Percentiles rank a stretch among this genome's conserved stretches.
Evolutionary conservation across 352 stramenopile genomes (phyloP).

Genomic region (Pythium dissotocum): DNA sequence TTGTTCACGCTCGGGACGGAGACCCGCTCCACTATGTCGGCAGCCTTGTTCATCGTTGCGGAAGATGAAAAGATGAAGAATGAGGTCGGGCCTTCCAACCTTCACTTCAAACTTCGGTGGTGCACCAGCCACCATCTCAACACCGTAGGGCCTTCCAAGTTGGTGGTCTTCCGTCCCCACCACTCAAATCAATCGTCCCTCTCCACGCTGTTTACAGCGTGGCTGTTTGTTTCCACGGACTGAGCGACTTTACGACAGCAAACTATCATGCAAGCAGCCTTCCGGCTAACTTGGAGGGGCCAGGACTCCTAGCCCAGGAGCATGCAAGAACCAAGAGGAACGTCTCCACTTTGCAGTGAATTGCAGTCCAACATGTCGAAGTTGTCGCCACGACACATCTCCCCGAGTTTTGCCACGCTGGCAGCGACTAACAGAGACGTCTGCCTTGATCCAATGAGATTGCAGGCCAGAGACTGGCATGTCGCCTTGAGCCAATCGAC

Average conservation of each 20-base stretch:
- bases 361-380: background rate
- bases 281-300: too few relatives aligned
- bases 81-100: slow-evolving; percentile 15
- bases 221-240: background rate
- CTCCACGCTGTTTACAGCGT: background rate
- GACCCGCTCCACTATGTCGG: slow-evolving; percentile 27
- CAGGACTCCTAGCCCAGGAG: background rate
- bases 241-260: background rate
- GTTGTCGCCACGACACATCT: slow-evolving; percentile 1
- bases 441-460: slow-evolving; percentile 23
- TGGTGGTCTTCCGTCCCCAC: background rate
- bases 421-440: slow-evolving; percentile 4
- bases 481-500: slow-evolving; percentile 19
- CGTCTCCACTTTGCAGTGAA: too few relatives aligned
- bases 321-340: background rate
- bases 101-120: slow-evolving; percentile 15
- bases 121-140: background rate
- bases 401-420: background rate
- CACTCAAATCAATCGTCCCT: background rate
- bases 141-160: background rate
- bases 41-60: slow-evolving; percentile 28
- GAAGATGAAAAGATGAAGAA: slow-evolving; percentile 24
- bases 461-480: background rate
- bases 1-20: slow-evolving; percentile 21
- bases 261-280: background rate